These are phyloP conservation scores for Nakaseomyces delphensis DNA, from an alignment of 1,139 yeast species.

Conservation along the genomic window DNA sequence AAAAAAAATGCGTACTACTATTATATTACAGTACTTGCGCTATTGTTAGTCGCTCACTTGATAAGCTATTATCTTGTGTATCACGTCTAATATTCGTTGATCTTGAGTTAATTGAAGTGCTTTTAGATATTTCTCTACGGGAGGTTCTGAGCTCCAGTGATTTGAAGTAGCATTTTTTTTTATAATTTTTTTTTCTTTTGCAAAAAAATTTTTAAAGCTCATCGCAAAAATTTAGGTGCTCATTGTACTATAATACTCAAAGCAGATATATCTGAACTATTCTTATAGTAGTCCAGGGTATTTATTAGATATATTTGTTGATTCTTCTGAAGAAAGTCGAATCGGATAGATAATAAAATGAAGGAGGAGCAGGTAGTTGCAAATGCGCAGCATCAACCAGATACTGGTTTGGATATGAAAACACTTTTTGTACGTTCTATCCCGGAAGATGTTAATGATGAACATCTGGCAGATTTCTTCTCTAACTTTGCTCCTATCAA, in stretches of 20 bases:
- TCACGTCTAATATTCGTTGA: too few species aligned
- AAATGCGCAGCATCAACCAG: conserved; percentile 7
- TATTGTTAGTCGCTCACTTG: too few species aligned
- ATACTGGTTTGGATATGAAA: conserved; percentile 37
- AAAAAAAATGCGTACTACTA: too few species aligned
- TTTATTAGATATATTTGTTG: neutral
- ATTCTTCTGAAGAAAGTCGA: neutral
- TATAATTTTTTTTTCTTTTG: neutral
- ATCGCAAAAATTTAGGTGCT: conserved; percentile 6
- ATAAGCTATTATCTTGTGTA: too few species aligned
- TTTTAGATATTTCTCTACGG: too few species aligned
- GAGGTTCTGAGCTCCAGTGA: neutral
- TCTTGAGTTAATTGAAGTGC: too few species aligned
- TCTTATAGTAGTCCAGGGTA: too few species aligned
- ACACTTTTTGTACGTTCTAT: conserved; percentile 78
- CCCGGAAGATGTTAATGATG: conserved; percentile 74
- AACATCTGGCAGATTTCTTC: conserved; percentile 71
- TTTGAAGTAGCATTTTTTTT: neutral
- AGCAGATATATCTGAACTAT: too few species aligned
- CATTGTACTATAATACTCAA: too few species aligned
- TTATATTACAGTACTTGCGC: too few species aligned
- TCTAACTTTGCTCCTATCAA: conserved; percentile 90
- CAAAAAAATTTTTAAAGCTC: conserved; percentile 7
- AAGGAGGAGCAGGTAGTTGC: conserved; percentile 4
- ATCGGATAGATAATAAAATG: neutral